Percentiles rank a stretch among this genome's conserved stretches.
These are phyloP conservation scores for Pleodorina starrii DNA, from an alignment of 139 green algal species.

Conservation along the genomic window DNA sequence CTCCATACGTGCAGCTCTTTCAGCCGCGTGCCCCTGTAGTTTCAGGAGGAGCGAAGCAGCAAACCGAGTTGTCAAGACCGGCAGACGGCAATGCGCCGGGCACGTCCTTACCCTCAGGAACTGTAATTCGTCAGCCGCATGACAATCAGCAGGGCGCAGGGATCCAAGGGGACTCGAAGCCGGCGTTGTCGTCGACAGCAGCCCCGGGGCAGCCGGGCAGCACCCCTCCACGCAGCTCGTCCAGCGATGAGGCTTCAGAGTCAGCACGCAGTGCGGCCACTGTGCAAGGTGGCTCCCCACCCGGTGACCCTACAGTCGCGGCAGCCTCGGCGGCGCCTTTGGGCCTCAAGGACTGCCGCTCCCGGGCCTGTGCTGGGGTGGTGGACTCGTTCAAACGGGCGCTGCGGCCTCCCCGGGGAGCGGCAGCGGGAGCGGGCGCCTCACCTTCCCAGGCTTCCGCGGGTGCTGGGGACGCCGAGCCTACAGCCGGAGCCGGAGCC, in stretches of 20 bases:
- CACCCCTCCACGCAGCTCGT: too few species aligned
- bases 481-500: background rate
- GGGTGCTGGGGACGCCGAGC: background rate
- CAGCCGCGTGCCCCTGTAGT: background rate
- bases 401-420: background rate
- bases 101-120: too few species aligned
- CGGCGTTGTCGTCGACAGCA: too few species aligned
- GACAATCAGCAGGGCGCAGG: too few species aligned
- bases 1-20: background rate
- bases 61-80: background rate
- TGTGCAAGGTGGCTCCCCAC: too few species aligned
- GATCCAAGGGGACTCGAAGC: too few species aligned
- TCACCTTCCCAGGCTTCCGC: background rate
- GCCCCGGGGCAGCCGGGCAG: too few species aligned
- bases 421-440: background rate
- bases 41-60: background rate
- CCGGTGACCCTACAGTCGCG: too few species aligned
- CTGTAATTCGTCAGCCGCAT: too few species aligned
- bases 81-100: background rate
- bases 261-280: too few species aligned
- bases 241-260: too few species aligned
- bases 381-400: background rate
- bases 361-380: conserved; percentile 20
- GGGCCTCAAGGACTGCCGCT: conserved; percentile 29
- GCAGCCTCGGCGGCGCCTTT: background rate